Evolutionary conservation across 164 flowering plant species (phyloP).

Genomic region (Buxus sempervirens): DNA sequence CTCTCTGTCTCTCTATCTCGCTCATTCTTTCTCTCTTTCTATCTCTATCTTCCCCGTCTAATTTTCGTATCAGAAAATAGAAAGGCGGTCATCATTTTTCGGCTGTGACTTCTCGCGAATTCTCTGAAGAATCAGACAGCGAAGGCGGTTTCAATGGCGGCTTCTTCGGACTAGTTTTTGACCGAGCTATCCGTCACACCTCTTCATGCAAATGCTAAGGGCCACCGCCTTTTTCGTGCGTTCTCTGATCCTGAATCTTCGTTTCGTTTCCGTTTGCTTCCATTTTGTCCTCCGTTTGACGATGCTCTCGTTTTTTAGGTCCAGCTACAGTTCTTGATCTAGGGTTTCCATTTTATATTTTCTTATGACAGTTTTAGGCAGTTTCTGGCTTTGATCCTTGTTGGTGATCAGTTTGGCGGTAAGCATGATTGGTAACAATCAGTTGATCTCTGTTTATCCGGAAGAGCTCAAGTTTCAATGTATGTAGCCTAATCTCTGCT

Average conservation of each 20-base stretch:
- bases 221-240: conserved; percentile 4
- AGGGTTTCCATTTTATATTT: conserved; percentile 7
- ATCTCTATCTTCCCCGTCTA: too few relatives aligned
- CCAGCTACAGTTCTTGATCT: background rate
- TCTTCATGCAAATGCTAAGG: background rate
- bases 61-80: too few relatives aligned
- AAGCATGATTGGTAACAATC: conserved; percentile 32
- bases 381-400: conserved; percentile 10
- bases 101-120: background rate
- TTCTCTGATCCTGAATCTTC: conserved; percentile 2
- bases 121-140: background rate
- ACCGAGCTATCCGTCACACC: conserved; percentile 14
- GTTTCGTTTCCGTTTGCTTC: background rate
- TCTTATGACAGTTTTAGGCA: conserved; percentile 3
- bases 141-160: background rate
- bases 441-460: conserved; percentile 67
- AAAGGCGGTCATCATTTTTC: background rate
- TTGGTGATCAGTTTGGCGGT: conserved; percentile 14
- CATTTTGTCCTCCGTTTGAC: background rate
- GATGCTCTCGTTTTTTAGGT: background rate
- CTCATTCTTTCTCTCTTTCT: too few relatives aligned
- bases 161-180: background rate
- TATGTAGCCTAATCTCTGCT: conserved; percentile 20
- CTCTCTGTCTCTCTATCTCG: too few relatives aligned
- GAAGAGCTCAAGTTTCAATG: conserved; percentile 74